Base-by-base conservation (phyloP, 2,329 filamentous ascomycete genomes). In the Neurospora sp. region DNA sequence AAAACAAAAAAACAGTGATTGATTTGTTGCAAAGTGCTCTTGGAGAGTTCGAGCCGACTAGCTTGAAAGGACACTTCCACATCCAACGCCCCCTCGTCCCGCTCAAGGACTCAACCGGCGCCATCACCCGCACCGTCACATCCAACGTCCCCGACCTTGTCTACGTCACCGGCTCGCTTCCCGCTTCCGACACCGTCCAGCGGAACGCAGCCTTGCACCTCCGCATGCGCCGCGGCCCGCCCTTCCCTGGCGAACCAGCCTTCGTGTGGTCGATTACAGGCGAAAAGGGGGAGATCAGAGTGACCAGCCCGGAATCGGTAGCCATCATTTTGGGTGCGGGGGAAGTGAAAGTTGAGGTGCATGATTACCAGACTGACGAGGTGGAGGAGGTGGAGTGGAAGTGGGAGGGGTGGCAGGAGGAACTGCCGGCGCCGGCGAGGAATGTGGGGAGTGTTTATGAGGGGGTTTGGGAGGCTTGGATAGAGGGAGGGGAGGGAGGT, bases 371-470 rank as follows among this genome's bases (percentile, higher is more conserved):
- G 36, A 83, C 78, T 0, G 81, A 83, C 38, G 73, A 81, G 19
- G 78, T 86, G 0, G 80, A 84, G 13, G 73, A 79, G 3, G 76
- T 86, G 0, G 73, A 79, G 0, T 83, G 82, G 78, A 76, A 79
- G 8, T 87, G 82, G 79, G 77, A 79, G 15, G 81, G 82, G 3
- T 84, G 82, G 78, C 84, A 84, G 74, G 78, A 82, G 11, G 80
- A 82, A 11, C 71, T 87, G 19, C 82, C 84, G 0, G 42, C 81
- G 0, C 73, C 78, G 3, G 82, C 81, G 0, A 80, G 84, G 68
- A 85, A 83, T 72, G 83, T 90, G 38, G 87, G 82, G 0, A 81
- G 81, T 23, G 73, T 88, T 0, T 90, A 89, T 77, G 87, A 90
- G 73, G 81, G 80, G 1, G 87, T 83, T 78, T 58, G 23, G 19